These are phyloP conservation scores for Aphanocladium album DNA, from an alignment of 2,329 filamentous ascomycete species.

Conservation along the genomic window DNA sequence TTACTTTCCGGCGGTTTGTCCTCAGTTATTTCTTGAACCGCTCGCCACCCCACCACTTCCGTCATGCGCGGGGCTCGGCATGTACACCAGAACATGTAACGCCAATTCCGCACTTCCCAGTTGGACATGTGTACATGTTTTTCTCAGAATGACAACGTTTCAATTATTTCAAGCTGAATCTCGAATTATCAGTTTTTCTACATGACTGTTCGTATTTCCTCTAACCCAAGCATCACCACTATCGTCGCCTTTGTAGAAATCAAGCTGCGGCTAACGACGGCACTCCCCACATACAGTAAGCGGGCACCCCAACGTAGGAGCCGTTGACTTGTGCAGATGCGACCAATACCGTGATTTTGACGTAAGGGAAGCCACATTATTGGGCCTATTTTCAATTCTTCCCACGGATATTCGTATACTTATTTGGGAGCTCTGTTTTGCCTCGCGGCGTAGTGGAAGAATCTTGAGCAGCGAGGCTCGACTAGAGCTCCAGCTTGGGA, in stretches of 20 bases:
- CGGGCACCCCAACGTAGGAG: too few species aligned
- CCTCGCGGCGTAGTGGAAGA: not conserved
- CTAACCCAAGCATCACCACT: too few species aligned
- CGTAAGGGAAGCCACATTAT: not conserved
- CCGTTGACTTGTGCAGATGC: too few species aligned
- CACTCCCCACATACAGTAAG: not conserved
- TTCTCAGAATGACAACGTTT: not conserved
- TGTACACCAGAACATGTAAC: not conserved
- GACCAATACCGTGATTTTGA: too few species aligned
- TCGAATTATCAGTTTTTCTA: too few species aligned
- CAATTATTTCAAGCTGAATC: too few species aligned
- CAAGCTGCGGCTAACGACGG: not conserved
- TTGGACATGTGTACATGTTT: not conserved
- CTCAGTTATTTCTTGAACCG: not conserved
- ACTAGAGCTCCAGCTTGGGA: too few species aligned
- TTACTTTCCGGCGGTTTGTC: not conserved
- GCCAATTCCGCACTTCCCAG: not conserved
- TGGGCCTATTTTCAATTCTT: not conserved
- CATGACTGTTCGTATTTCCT: too few species aligned
- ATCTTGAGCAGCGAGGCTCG: not conserved
- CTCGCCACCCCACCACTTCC: slow-evolving; percentile 3
- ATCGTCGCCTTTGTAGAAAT: too few species aligned
- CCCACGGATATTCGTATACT: not conserved
- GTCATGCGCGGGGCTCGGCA: slow-evolving; percentile 5
- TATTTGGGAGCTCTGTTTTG: not conserved